Evolutionary conservation across 2,329 filamentous ascomycete species (phyloP).

Genomic region (Aspergillus pseudotamarii): DNA sequence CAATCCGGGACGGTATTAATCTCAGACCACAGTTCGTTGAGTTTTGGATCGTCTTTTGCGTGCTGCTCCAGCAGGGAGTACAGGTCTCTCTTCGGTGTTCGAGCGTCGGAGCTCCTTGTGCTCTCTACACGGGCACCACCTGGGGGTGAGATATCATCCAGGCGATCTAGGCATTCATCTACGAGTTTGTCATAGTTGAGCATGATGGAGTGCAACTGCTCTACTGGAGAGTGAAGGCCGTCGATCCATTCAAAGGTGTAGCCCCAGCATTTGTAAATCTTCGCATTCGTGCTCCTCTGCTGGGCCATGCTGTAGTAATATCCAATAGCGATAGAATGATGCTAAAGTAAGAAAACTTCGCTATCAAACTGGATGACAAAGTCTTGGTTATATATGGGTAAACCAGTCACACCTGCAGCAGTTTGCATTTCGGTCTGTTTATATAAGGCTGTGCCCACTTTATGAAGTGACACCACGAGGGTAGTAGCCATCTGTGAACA

Average conservation of each 20-base stretch:
- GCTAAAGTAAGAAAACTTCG: not conserved
- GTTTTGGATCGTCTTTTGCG: slow-evolving; percentile 57
- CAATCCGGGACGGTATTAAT: slow-evolving; percentile 69
- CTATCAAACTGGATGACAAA: not conserved
- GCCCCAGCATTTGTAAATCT: slow-evolving; percentile 56
- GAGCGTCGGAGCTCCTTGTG: slow-evolving; percentile 7
- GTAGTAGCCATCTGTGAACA: not conserved
- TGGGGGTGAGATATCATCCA: slow-evolving; percentile 64
- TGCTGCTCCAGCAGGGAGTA: slow-evolving; percentile 66
- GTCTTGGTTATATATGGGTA: not conserved
- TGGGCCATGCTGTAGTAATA: not conserved
- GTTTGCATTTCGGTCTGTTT: not conserved
- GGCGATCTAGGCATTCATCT: slow-evolving; percentile 64
- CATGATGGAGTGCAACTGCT: slow-evolving; percentile 63
- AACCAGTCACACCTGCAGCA: not conserved
- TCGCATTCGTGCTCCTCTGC: not conserved
- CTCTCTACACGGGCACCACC: slow-evolving; percentile 5
- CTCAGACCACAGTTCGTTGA: slow-evolving; percentile 65
- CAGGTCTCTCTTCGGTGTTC: slow-evolving; percentile 57
- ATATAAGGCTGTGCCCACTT: not conserved
- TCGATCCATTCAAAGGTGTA: slow-evolving; percentile 71
- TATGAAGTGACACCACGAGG: not conserved
- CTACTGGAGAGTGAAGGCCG: slow-evolving; percentile 59
- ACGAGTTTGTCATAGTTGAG: slow-evolving; percentile 70
- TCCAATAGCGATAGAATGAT: not conserved